These are phyloP conservation scores for Trichophaea hybrida DNA, from an alignment of 2,329 filamentous ascomycete genomes.

Conservation along the genomic window DNA sequence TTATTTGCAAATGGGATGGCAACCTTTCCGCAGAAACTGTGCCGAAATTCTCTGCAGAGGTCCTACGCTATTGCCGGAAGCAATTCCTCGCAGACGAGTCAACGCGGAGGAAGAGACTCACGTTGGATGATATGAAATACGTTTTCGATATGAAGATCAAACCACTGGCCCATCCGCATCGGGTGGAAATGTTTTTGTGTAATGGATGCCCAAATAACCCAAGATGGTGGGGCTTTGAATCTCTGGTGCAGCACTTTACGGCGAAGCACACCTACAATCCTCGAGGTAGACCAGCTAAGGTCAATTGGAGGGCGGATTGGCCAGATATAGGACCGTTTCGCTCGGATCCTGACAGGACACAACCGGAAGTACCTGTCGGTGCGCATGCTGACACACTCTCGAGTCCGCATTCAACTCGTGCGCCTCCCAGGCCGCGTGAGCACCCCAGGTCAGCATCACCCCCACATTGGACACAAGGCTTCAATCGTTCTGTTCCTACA, in stretches of 20 bases:
- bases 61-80: slow-evolving; percentile 51
- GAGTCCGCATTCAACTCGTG: too few relatives aligned
- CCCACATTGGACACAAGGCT: neutral
- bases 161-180: slow-evolving; percentile 38
- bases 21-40: slow-evolving; percentile 49
- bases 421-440: neutral
- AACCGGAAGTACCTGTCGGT: neutral
- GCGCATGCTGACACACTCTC: neutral
- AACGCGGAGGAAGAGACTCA: slow-evolving; percentile 46
- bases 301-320: slow-evolving; percentile 72
- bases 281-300: slow-evolving; percentile 56
- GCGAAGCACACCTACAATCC: slow-evolving; percentile 63
- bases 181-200: slow-evolving; percentile 58
- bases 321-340: slow-evolving; percentile 60
- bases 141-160: slow-evolving; percentile 66
- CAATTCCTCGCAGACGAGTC: slow-evolving; percentile 29
- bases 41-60: slow-evolving; percentile 55
- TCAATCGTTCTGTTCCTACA: neutral
- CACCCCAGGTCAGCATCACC: neutral
- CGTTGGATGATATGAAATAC: slow-evolving; percentile 77
- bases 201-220: slow-evolving; percentile 49
- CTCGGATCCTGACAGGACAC: slow-evolving; percentile 37
- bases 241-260: slow-evolving; percentile 67
- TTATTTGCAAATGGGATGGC: slow-evolving; percentile 52
- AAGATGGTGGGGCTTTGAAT: slow-evolving; percentile 63